Evolutionary conservation across 129 eudicot genomes (phyloP), one percentile per base, ranked within the genome.

Genomic region (Sambucus nigra): DNA sequence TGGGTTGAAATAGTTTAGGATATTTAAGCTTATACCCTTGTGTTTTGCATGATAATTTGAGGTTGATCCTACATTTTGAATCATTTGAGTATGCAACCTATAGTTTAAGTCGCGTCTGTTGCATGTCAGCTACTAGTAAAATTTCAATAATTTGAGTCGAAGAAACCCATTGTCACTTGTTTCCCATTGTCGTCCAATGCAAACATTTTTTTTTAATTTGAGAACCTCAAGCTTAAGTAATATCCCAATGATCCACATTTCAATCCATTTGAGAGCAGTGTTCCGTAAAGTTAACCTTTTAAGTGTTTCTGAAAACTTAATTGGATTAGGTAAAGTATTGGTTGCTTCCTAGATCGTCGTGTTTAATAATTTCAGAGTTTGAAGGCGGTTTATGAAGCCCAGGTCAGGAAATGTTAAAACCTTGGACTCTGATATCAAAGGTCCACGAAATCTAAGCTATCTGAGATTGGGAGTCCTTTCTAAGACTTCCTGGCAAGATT

Each of bases 391-490:
- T 13, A 53, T 3, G n/a, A 17, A 29, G 31, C 17, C 24, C 7
- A 53, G 2, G 25, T 46, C 16, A 14, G 69, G 74, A 35, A 69
- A 69, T 7, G 33, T 40, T 0, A 42, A 11, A 42, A 14, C 60
- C 25, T 47, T 21, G 22, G 15, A 18, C 1, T 17, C 22, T 35
- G 48, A 57, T 15, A 66, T 55, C 3, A 69, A 24, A n/a, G 21
- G 25, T 23, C 67, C 45, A n/a, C n/a, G n/a, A n/a, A n/a, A n/a
- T 26, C 51, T 62, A 16, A 53, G 58, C 51, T 69, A 53, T 13
- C 32, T 23, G 21, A 53, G 51, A 25, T 46, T 26, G 25, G 51
- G 51, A 55, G 19, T 23, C 16, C 63, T 65, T 21, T 29, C 19
- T 14, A 57, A n/a, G 6, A 45, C 2, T 12, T 55, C 29, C 17